These are phyloP conservation scores for Ogataea methanolica DNA, from an alignment of 805 yeast genomes.

Conservation along the genomic window DNA sequence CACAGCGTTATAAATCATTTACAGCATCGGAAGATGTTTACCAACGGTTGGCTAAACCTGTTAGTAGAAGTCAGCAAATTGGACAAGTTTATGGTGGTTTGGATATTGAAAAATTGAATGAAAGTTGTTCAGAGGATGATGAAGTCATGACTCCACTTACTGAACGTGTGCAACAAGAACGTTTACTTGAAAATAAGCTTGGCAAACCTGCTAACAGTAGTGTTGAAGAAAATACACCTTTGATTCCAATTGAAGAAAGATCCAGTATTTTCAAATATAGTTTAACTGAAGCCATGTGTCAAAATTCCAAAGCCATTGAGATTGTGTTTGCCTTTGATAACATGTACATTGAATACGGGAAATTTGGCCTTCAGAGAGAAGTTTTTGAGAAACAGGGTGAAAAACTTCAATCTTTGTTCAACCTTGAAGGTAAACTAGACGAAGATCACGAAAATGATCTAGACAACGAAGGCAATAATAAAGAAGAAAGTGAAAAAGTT, in stretches of 20 bases:
- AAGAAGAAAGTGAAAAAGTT: background rate
- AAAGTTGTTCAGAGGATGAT: background rate
- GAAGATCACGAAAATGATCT: constrained; percentile 1
- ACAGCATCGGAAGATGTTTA: constrained; percentile 24
- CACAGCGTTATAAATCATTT: constrained; percentile 75
- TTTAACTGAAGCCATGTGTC: constrained; percentile 9
- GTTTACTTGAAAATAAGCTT: constrained; percentile 22
- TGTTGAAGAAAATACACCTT: constrained; percentile 12
- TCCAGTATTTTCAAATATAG: constrained; percentile 21
- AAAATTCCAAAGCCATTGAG: constrained; percentile 23
- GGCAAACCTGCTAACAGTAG: background rate
- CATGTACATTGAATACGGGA: constrained; percentile 45
- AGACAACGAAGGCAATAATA: background rate
- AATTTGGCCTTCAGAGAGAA: constrained; percentile 34
- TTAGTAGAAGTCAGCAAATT: background rate
- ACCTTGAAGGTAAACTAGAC: constrained; percentile 21
- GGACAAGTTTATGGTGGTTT: background rate
- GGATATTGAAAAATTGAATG: background rate
- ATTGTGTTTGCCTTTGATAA: constrained; percentile 61
- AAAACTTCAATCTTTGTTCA: constrained; percentile 22
- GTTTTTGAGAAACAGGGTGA: constrained; percentile 27
- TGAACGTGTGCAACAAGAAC: background rate
- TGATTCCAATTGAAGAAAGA: constrained; percentile 12
- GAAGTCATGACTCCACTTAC: background rate
- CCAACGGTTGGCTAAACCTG: constrained; percentile 16